Evolutionary conservation across 495 filamentous ascomycete genomes (phyloP).

Genomic region (Pyronema omphalodes): DNA sequence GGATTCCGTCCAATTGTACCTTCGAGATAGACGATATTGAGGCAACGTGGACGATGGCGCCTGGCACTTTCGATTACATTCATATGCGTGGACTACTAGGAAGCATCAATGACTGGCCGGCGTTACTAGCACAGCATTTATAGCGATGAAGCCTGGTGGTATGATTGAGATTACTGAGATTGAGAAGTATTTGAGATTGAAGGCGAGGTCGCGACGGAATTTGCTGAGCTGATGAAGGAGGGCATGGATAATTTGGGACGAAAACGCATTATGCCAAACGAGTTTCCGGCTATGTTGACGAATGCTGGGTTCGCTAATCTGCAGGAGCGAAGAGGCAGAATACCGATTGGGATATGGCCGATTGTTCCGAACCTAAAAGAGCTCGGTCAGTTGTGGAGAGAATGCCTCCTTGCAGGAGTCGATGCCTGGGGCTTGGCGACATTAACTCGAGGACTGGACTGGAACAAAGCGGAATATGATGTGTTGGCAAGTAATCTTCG

Average conservation of each 20-base stretch:
- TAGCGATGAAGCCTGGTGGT: slow-evolving; percentile 32
- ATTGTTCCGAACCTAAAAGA: slow-evolving; percentile 29
- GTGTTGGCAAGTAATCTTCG: slow-evolving; percentile 26
- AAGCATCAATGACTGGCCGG: slow-evolving; percentile 38
- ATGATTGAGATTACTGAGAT: slow-evolving; percentile 31
- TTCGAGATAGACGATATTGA: slow-evolving; percentile 48
- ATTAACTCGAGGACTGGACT: slow-evolving; percentile 28
- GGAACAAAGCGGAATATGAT: slow-evolving; percentile 30
- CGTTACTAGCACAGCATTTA: slow-evolving; percentile 17
- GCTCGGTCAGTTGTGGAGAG: slow-evolving; percentile 22
- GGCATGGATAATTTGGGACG: neutral
- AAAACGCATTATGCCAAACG: neutral
- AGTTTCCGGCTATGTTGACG: slow-evolving; percentile 25
- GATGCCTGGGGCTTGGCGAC: slow-evolving; percentile 29
- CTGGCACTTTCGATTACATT: slow-evolving; percentile 25
- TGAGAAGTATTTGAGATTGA: slow-evolving; percentile 17
- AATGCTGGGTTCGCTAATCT: slow-evolving; percentile 39
- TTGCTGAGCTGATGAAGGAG: neutral
- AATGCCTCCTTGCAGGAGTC: slow-evolving; percentile 27
- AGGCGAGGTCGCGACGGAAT: slow-evolving; percentile 29
- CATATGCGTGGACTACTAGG: slow-evolving; percentile 27
- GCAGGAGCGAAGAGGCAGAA: slow-evolving; percentile 28
- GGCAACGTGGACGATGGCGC: slow-evolving; percentile 24
- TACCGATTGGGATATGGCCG: slow-evolving; percentile 38
- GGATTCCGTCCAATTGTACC: slow-evolving; percentile 41